phyloP scores from a whole-genome alignment of 2,329 filamentous ascomycete genomes.

The Chaetomiaceae sp. region DNA sequence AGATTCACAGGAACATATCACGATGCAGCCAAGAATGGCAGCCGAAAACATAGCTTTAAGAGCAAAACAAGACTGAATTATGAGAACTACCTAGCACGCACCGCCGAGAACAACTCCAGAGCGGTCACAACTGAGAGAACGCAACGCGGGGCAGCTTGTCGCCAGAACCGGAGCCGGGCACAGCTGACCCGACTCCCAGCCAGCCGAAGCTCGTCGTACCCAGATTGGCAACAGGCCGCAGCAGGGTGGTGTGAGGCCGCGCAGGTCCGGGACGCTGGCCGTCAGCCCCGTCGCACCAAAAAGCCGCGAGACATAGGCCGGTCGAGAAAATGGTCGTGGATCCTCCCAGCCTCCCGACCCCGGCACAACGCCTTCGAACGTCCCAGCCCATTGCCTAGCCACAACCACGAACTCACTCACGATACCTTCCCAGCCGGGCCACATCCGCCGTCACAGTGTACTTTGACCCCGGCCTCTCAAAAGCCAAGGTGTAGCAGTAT shows the following conservation, averaged over 20 bases:
- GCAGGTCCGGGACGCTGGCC: neutral
- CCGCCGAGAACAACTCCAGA: constrained; percentile 8
- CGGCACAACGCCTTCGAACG: neutral
- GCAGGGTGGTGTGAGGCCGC: neutral
- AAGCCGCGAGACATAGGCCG: neutral
- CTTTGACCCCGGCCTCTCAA: neutral
- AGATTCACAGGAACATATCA: no score
- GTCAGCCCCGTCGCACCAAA: neutral
- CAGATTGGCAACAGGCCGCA: neutral
- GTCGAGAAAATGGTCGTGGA: neutral
- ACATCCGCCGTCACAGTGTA: neutral
- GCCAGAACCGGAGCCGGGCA: constrained; percentile 3
- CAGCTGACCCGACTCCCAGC: neutral
- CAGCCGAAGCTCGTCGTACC: constrained; percentile 5
- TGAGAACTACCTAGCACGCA: constrained; percentile 21
- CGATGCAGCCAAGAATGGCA: no score
- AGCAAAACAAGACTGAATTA: constrained; percentile 21
- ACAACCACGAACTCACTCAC: neutral
- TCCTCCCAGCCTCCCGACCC: neutral
- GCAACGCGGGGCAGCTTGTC: no score
- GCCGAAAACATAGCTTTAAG: no score
- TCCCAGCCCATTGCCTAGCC: neutral
- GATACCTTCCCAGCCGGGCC: neutral
- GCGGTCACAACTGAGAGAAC: constrained; percentile 7
- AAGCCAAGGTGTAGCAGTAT: neutral